phyloP scores from a whole-genome alignment of 139 green algal species.

The Picochlorum sp. region DNA sequence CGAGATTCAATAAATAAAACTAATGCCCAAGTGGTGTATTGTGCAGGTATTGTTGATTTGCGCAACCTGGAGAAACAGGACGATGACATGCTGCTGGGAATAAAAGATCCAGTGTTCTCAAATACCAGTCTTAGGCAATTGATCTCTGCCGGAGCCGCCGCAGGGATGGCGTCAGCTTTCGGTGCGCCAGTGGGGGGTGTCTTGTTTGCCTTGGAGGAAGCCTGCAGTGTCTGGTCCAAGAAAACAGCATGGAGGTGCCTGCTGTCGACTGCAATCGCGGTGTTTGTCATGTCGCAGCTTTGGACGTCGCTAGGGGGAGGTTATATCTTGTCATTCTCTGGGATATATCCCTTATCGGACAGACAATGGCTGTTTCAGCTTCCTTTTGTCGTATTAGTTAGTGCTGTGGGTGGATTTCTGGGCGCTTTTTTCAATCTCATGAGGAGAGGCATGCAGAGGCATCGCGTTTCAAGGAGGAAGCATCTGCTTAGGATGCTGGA shows the following conservation, averaged over 20 bases:
- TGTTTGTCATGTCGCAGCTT: slow-evolving; percentile 53
- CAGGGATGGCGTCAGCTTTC: slow-evolving; percentile 74
- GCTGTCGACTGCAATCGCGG: slow-evolving; percentile 51
- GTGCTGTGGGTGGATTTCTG: slow-evolving; percentile 48
- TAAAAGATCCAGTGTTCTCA: slow-evolving; percentile 7
- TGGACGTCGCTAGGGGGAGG: background rate
- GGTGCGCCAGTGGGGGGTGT: slow-evolving; percentile 84
- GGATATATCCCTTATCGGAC: slow-evolving; percentile 38
- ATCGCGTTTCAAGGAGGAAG: slow-evolving; percentile 34
- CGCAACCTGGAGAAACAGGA: background rate
- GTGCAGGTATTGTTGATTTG: background rate
- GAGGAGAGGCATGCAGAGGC: slow-evolving; percentile 42
- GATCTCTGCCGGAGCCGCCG: slow-evolving; percentile 66
- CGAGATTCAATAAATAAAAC: too few relatives aligned
- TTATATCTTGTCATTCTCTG: slow-evolving; percentile 50
- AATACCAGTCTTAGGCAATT: slow-evolving; percentile 71
- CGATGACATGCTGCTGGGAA: background rate
- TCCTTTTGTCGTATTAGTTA: slow-evolving; percentile 57
- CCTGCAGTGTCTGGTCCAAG: slow-evolving; percentile 50
- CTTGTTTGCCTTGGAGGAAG: slow-evolving; percentile 86
- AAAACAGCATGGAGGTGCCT: slow-evolving; percentile 81
- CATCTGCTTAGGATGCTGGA: slow-evolving; percentile 34
- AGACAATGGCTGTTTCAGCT: slow-evolving; percentile 66
- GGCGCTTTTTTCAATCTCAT: slow-evolving; percentile 68
- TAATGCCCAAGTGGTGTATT: too few relatives aligned